These are phyloP conservation scores for Cladophialophora chaetospira DNA, from an alignment of 2,329 filamentous ascomycete genomes.

Conservation along the genomic window DNA sequence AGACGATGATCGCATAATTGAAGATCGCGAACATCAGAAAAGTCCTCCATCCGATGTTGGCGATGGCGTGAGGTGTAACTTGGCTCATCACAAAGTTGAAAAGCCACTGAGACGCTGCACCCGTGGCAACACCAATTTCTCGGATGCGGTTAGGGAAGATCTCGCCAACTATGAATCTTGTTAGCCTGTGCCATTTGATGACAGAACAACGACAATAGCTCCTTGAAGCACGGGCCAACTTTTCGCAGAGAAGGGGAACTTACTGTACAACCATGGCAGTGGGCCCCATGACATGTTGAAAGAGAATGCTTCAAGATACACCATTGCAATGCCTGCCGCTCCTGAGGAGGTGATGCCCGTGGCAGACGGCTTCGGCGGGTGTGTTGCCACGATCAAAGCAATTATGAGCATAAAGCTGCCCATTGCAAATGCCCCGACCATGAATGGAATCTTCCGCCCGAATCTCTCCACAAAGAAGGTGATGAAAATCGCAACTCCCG, in stretches of 20 bases:
- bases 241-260: no score
- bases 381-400: constrained; percentile 50
- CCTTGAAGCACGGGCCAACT: no score
- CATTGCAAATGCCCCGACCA: constrained; percentile 54
- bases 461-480: constrained; percentile 54
- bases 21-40: constrained; percentile 56
- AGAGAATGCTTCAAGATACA: constrained; percentile 51
- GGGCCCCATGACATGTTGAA: constrained; percentile 48
- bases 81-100: constrained; percentile 47
- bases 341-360: constrained; percentile 41
- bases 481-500: constrained; percentile 51
- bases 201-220: no score
- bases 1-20: constrained; percentile 50
- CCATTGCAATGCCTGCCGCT: constrained; percentile 54
- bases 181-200: no score
- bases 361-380: constrained; percentile 42
- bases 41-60: constrained; percentile 51
- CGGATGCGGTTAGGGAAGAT: constrained; percentile 43
- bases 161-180: no score
- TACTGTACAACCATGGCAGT: constrained; percentile 41
- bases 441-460: constrained; percentile 52
- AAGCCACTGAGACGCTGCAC: constrained; percentile 44
- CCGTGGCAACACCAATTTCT: constrained; percentile 43
- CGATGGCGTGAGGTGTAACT: constrained; percentile 47
- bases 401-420: constrained; percentile 57